A percentile compares a stretch with the other conserved stretches of the same genome.
Conservation (phyloP, 441 rosid species). For the Adansonia madagascariensis region DNA sequence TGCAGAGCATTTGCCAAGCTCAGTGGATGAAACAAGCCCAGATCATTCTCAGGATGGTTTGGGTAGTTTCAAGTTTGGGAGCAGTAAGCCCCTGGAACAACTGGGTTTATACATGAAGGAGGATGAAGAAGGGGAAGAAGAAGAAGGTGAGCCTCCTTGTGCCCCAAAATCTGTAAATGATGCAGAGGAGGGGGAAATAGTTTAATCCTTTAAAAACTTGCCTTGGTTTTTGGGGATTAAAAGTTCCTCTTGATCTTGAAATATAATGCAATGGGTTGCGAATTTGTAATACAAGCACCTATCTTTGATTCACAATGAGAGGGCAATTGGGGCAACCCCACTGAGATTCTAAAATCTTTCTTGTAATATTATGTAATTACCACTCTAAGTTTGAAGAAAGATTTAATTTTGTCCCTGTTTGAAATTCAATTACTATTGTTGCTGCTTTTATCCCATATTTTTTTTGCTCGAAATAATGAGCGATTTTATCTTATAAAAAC, state of each 20-base stretch:
- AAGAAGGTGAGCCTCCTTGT: conserved; percentile 58
- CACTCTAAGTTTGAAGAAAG: too few species aligned
- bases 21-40: conserved; percentile 63
- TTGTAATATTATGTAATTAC: neutral
- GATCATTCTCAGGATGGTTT: conserved; percentile 55
- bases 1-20: conserved; percentile 56
- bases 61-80: conserved; percentile 13
- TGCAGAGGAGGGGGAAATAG: conserved; percentile 72
- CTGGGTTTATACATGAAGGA: conserved; percentile 52
- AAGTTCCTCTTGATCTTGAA: neutral
- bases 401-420: too few species aligned
- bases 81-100: conserved; percentile 13
- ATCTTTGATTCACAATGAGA: too few species aligned
- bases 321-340: too few species aligned
- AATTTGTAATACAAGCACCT: neutral
- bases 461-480: too few species aligned
- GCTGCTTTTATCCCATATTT: too few species aligned
- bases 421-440: too few species aligned
- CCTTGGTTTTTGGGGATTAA: neutral
- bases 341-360: too few species aligned
- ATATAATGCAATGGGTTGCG: neutral
- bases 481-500: too few species aligned
- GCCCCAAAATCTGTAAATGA: conserved; percentile 41
- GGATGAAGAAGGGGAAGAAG: conserved; percentile 60
- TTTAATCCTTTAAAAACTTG: conserved; percentile 14